These are phyloP conservation scores for Umbellularia californica DNA, from an alignment of 164 flowering plant species.

Conservation along the genomic window DNA sequence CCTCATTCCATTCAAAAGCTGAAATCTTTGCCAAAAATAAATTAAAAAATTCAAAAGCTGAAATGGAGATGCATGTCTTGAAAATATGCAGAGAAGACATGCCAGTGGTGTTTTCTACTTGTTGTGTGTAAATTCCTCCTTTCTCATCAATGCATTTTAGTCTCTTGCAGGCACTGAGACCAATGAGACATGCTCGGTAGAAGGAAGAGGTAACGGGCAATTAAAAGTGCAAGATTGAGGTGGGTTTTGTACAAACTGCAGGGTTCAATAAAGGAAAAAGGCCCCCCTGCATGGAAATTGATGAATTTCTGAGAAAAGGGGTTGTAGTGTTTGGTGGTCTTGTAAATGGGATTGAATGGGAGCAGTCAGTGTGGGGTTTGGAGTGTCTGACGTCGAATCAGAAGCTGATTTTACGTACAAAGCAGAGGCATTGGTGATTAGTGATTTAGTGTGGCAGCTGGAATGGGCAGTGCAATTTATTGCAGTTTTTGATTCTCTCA, in stretches of 20 bases:
- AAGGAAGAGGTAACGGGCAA: not conserved
- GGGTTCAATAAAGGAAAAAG: not conserved
- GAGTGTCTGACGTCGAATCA: not conserved
- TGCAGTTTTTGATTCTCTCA: not conserved
- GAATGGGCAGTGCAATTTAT: not conserved
- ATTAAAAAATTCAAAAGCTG: not conserved
- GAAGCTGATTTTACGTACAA: not conserved
- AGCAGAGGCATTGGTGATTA: not conserved
- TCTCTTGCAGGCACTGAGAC: not conserved
- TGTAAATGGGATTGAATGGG: not conserved
- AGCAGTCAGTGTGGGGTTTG: not conserved
- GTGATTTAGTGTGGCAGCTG: not conserved
- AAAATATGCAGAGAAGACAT: not conserved
- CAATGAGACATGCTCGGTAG: not conserved
- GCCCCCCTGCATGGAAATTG: not conserved
- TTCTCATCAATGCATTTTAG: too few relatives aligned
- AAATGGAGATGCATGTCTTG: not conserved
- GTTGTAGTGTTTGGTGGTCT: not conserved
- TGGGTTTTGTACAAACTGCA: not conserved
- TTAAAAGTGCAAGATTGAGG: not conserved
- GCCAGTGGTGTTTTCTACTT: not conserved
- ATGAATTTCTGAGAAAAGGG: not conserved
- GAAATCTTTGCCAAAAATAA: too few relatives aligned
- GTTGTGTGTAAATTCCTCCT: not conserved
- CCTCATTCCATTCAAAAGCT: not conserved